A percentile compares a stretch with the other conserved stretches of the same genome.
Conservation (phyloP, 139 green algal genomes). For the Coelastrella sp. region DNA sequence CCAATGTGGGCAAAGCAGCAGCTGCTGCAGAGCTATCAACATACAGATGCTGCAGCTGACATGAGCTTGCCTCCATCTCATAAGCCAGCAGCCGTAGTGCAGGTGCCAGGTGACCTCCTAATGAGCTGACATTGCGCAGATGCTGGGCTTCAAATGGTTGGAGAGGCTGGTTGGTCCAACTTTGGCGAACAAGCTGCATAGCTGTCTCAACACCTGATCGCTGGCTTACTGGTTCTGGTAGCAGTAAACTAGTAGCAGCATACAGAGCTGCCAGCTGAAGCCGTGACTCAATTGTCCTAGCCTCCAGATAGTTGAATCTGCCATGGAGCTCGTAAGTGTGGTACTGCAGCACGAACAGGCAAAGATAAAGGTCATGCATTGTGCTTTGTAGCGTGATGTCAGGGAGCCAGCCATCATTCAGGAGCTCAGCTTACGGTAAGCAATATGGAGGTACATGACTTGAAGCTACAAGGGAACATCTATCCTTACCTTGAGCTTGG, state of each 20-base stretch:
- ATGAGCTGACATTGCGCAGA: conserved; percentile 32
- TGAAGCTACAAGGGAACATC: not conserved
- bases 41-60: conserved; percentile 38
- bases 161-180: conserved; percentile 63
- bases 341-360: conserved; percentile 45
- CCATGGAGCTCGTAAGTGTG: conserved; percentile 63
- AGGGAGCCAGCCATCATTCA: conserved; percentile 34
- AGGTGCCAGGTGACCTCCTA: conserved; percentile 49
- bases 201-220: conserved; percentile 62
- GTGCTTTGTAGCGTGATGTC: too few species aligned
- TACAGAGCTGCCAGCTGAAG: conserved; percentile 76
- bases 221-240: conserved; percentile 61
- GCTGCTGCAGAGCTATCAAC: conserved; percentile 27
- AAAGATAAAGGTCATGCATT: too few species aligned
- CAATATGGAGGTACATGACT: too few species aligned
- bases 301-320: conserved; percentile 61
- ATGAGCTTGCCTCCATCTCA: conserved; percentile 52
- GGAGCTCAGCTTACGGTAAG: too few species aligned
- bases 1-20: not conserved
- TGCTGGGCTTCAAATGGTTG: conserved; percentile 50
- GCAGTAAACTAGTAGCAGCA: conserved; percentile 60
- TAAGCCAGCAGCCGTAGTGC: conserved; percentile 53
- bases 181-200: conserved; percentile 59
- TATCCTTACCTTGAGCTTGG: conserved; percentile 31
- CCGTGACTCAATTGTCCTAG: conserved; percentile 42